Conservation (phyloP, 1,139 yeast species). For the Kurtzmaniella natalensis region DNA sequence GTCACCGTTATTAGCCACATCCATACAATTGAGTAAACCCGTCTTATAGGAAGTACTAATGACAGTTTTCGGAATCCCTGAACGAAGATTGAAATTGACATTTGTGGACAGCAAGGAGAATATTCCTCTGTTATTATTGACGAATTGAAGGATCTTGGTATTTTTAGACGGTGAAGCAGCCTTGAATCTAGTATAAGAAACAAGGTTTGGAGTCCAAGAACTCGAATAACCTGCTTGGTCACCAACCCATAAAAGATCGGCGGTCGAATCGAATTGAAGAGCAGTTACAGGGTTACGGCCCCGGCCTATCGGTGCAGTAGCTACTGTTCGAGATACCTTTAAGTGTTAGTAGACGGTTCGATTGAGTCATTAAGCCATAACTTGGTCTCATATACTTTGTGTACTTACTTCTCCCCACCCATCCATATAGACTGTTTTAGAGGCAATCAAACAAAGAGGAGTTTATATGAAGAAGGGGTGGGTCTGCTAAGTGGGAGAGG, state of each 20-base stretch:
- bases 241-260: slow-evolving; percentile 86
- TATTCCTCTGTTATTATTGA: slow-evolving; percentile 55
- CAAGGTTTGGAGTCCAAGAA: slow-evolving; percentile 28
- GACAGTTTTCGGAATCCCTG: slow-evolving; percentile 39
- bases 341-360: slow-evolving; percentile 5
- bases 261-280: slow-evolving; percentile 61
- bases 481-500: background rate
- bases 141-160: slow-evolving; percentile 43
- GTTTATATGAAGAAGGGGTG: background rate
- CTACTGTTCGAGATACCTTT: slow-evolving; percentile 25
- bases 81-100: slow-evolving; percentile 51
- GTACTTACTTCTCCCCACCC: slow-evolving; percentile 35
- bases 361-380: too few relatives aligned
- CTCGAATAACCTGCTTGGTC: slow-evolving; percentile 44
- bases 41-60: background rate
- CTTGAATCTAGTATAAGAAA: slow-evolving; percentile 49
- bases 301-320: slow-evolving; percentile 15
- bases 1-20: slow-evolving; percentile 1
- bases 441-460: background rate
- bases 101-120: slow-evolving; percentile 51
- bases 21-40: background rate
- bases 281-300: slow-evolving; percentile 20
- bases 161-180: slow-evolving; percentile 27
- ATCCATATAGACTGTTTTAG: slow-evolving; percentile 22
- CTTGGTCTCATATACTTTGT: too few relatives aligned